Conservation (phyloP, 2,329 filamentous ascomycete species). For the Cercospora sp. region DNA sequence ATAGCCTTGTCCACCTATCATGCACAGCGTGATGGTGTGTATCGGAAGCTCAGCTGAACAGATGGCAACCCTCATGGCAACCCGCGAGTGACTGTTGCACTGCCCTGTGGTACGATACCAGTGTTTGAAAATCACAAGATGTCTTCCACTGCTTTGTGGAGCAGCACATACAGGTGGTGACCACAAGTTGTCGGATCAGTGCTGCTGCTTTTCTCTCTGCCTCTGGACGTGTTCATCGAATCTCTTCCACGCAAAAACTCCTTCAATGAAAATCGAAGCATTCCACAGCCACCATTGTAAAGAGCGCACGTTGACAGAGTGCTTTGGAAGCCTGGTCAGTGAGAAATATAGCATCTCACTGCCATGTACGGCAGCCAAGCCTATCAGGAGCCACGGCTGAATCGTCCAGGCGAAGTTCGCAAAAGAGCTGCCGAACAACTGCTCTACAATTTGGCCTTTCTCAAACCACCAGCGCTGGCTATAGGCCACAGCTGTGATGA, state of each 20-base stretch:
- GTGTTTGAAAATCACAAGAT: background rate
- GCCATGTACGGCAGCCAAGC: constrained; percentile 65
- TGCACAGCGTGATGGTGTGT: background rate
- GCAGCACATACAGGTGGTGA: background rate
- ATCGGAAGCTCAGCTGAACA: background rate
- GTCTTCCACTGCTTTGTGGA: background rate
- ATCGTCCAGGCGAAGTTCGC: constrained; percentile 59
- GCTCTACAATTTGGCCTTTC: constrained; percentile 47
- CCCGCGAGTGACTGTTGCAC: background rate
- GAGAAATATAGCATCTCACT: constrained; percentile 59
- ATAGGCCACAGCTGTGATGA: constrained; percentile 57
- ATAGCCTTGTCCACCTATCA: background rate
- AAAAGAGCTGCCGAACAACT: constrained; percentile 55
- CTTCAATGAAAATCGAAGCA: constrained; percentile 43
- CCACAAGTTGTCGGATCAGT: constrained; percentile 32
- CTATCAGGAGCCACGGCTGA: constrained; percentile 58
- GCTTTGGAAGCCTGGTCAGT: constrained; percentile 48
- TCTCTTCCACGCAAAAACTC: constrained; percentile 50
- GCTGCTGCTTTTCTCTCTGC: constrained; percentile 43
- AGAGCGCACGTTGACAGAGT: constrained; percentile 54
- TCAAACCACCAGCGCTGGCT: constrained; percentile 54
- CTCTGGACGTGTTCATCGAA: constrained; percentile 48
- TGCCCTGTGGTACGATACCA: background rate
- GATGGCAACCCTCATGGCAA: background rate
- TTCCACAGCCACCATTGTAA: constrained; percentile 57